These are phyloP conservation scores for Skeletonema marinoi DNA, from an alignment of 108 stramenopile species.

Conservation along the genomic window DNA sequence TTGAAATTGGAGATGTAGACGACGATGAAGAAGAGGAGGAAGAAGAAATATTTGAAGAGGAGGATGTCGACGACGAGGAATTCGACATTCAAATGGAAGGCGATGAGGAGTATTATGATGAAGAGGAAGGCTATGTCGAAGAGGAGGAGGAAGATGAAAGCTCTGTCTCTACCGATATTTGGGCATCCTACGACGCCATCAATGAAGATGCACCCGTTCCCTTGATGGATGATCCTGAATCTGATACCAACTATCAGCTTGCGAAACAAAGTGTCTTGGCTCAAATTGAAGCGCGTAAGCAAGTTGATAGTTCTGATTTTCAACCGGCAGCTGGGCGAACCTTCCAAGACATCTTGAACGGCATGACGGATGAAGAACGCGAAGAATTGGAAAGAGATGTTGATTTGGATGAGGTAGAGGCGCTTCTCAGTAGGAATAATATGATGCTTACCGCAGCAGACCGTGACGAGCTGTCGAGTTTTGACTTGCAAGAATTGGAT, in stretches of 20 bases:
- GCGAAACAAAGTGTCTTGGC: slow-evolving; percentile 32
- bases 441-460: slow-evolving; percentile 51
- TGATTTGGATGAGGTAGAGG: slow-evolving; percentile 29
- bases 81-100: slow-evolving; percentile 16
- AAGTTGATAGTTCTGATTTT: slow-evolving; percentile 7
- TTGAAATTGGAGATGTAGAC: slow-evolving; percentile 11
- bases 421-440: slow-evolving; percentile 19
- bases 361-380: slow-evolving; percentile 41
- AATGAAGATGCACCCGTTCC: slow-evolving; percentile 37
- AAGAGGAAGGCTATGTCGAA: slow-evolving; percentile 2
- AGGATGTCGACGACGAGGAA: slow-evolving; percentile 12
- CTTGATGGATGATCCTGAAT: slow-evolving; percentile 29
- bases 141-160: slow-evolving; percentile 19
- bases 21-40: slow-evolving; percentile 38
- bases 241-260: slow-evolving; percentile 29
- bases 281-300: slow-evolving; percentile 34
- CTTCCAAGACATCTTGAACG: slow-evolving; percentile 29
- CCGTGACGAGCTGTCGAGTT: slow-evolving; percentile 17
- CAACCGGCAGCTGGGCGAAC: slow-evolving; percentile 17
- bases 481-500: slow-evolving; percentile 29
- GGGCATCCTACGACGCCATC: slow-evolving; percentile 38
- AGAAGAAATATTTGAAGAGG: slow-evolving; percentile 14
- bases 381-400: slow-evolving; percentile 24
- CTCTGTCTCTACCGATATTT: slow-evolving; percentile 20
- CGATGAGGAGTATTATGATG: slow-evolving; percentile 33